Percentiles rank a stretch among this genome's conserved stretches.
Evolutionary conservation across 1,284 basidiomycete species (phyloP).

Genomic region (Ganoderma multipileum): DNA sequence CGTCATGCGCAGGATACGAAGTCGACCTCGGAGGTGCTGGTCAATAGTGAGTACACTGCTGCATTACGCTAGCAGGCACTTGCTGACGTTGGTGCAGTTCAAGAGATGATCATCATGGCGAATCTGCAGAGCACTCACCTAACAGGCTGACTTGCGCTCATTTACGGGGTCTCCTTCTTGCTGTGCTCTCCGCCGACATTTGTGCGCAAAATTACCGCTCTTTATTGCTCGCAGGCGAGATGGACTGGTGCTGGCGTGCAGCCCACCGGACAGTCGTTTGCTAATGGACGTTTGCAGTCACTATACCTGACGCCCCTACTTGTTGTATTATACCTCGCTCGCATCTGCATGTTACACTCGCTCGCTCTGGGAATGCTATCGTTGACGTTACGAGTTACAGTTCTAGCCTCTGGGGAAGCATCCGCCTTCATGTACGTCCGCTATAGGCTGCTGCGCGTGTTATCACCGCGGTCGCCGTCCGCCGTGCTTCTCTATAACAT

Average conservation of each 20-base stretch:
- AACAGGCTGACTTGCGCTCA: conserved; percentile 24
- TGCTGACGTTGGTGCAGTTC: conserved; percentile 24
- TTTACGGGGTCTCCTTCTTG: background rate
- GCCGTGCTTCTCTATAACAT: background rate
- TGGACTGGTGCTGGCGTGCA: background rate
- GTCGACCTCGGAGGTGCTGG: conserved; percentile 33
- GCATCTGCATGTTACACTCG: background rate
- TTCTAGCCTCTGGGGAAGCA: background rate
- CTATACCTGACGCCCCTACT: conserved; percentile 9
- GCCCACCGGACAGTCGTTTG: conserved; percentile 7
- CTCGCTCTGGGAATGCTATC: conserved; percentile 1
- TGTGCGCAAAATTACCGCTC: conserved; percentile 2
- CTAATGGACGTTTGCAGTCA: conserved; percentile 7
- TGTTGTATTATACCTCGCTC: conserved; percentile 27
- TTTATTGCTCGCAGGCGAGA: conserved; percentile 2
- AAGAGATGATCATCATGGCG: conserved; percentile 32
- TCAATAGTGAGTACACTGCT: conserved; percentile 31
- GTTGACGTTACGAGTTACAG: background rate
- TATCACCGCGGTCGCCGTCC: background rate
- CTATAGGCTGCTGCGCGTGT: background rate
- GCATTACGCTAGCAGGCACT: background rate
- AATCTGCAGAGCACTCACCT: conserved; percentile 31
- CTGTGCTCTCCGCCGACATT: background rate
- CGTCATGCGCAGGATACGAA: conserved; percentile 33
- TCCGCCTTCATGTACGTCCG: background rate